Evolutionary conservation across 2,329 filamentous ascomycete genomes (phyloP).

Genomic region (Curvularia sp.): DNA sequence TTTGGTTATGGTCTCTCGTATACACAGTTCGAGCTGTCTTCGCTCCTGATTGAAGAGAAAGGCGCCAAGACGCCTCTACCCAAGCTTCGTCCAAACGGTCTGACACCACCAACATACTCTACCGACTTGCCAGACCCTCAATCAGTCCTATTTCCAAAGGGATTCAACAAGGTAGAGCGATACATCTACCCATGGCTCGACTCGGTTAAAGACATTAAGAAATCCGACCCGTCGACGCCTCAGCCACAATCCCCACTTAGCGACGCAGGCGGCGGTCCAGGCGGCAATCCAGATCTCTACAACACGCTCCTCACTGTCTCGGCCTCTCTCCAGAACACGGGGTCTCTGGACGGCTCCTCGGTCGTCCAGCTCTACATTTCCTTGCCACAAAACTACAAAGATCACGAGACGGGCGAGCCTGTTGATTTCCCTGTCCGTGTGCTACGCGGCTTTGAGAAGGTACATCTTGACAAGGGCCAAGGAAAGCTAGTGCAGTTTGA

Average conservation of each 20-base stretch:
- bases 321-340: conserved; percentile 68
- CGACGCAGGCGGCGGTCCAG: conserved; percentile 72
- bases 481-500: conserved; percentile 46
- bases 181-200: conserved; percentile 77
- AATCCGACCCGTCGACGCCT: conserved; percentile 59
- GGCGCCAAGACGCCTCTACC: conserved; percentile 56
- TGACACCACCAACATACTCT: conserved; percentile 57
- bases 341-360: conserved; percentile 60
- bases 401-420: conserved; percentile 52
- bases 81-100: conserved; percentile 44
- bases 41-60: conserved; percentile 55
- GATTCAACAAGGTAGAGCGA: conserved; percentile 68
- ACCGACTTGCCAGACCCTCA: conserved; percentile 62
- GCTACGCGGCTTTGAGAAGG: conserved; percentile 56
- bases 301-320: conserved; percentile 61
- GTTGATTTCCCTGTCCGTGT: conserved; percentile 64
- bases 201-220: conserved; percentile 57
- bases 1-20: conserved; percentile 90
- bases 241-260: conserved; percentile 63
- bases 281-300: conserved; percentile 72
- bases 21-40: conserved; percentile 71
- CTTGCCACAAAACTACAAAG: conserved; percentile 55
- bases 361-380: conserved; percentile 66
- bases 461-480: conserved; percentile 40
- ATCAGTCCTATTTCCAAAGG: conserved; percentile 67